Percentiles rank a stretch among this genome's conserved stretches.
phyloP scores from a whole-genome alignment of 2,329 filamentous ascomycete species.

The Fusarium sp. region DNA sequence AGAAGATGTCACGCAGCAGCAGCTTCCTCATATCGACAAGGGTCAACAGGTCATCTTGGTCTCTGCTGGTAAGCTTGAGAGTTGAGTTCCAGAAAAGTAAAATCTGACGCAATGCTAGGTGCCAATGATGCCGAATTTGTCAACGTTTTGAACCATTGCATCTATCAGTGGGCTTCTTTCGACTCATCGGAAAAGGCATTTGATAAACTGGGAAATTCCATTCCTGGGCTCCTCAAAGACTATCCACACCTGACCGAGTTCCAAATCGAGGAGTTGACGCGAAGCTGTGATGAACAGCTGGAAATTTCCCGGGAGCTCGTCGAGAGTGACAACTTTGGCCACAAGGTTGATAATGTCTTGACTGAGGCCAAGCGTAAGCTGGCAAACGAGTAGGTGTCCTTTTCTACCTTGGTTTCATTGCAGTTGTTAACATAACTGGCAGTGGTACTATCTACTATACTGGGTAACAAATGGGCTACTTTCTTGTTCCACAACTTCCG shows the following conservation, averaged over 20 bases:
- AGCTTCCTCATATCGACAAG: background rate
- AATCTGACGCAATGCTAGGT: background rate
- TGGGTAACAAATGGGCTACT: background rate
- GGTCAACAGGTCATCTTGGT: background rate
- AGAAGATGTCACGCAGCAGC: background rate
- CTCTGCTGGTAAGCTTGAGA: background rate
- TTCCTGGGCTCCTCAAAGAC: background rate
- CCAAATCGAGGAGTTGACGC: background rate
- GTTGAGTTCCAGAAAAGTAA: background rate
- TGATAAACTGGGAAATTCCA: background rate
- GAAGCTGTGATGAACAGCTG: background rate
- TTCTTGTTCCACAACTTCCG: background rate
- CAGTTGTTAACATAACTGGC: background rate
- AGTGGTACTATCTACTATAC: background rate
- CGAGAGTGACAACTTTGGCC: background rate
- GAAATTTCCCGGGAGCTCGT: background rate
- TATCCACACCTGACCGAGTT: background rate
- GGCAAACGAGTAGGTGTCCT: background rate
- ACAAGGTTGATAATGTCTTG: background rate
- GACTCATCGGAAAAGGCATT: background rate
- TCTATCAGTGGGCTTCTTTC: conserved; percentile 3
- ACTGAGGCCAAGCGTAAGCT: background rate
- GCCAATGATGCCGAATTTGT: background rate
- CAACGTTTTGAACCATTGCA: background rate
- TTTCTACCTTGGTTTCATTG: background rate